These are phyloP conservation scores for Dryadomyces sulphureus DNA, from an alignment of 2,329 filamentous ascomycete species.

Conservation along the genomic window DNA sequence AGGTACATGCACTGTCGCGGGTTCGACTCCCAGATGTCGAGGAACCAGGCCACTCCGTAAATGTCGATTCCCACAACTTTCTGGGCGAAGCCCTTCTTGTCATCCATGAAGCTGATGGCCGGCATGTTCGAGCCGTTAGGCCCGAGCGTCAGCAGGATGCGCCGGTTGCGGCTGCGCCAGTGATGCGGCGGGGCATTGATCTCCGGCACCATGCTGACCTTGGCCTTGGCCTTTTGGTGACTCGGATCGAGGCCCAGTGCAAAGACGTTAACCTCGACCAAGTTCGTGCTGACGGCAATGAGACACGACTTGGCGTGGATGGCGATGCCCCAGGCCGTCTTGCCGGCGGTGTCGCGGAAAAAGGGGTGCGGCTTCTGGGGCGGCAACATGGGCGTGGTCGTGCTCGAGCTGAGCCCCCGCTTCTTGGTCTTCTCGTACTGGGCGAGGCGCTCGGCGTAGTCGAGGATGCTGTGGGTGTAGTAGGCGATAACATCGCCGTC, in stretches of 20 bases:
- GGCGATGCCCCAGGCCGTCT: constrained; percentile 78
- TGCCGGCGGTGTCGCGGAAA: constrained; percentile 61
- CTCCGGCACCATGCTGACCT: constrained; percentile 11
- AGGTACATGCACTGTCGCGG: constrained; percentile 3
- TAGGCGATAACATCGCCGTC: constrained; percentile 64
- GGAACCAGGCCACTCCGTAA: constrained; percentile 29
- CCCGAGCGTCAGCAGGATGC: constrained; percentile 30
- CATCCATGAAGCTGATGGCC: constrained; percentile 34
- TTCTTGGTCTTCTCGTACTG: neutral
- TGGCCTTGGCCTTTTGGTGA: constrained; percentile 1
- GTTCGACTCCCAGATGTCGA: constrained; percentile 34
- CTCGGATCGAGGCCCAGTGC: constrained; percentile 22
- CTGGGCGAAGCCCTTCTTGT: constrained; percentile 30
- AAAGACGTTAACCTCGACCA: constrained; percentile 37
- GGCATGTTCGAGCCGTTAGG: constrained; percentile 31
- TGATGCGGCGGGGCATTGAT: neutral
- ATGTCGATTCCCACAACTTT: constrained; percentile 38
- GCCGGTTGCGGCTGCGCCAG: constrained; percentile 29
- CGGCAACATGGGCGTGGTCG: neutral
- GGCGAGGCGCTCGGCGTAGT: constrained; percentile 21
- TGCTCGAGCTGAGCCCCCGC: neutral
- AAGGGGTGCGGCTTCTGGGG: constrained; percentile 28
- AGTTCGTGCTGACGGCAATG: constrained; percentile 76
- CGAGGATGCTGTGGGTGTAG: constrained; percentile 39
- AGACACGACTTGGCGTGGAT: constrained; percentile 69